phyloP scores from a whole-genome alignment of 148 eudicot species.

The Camellia sinensis region DNA sequence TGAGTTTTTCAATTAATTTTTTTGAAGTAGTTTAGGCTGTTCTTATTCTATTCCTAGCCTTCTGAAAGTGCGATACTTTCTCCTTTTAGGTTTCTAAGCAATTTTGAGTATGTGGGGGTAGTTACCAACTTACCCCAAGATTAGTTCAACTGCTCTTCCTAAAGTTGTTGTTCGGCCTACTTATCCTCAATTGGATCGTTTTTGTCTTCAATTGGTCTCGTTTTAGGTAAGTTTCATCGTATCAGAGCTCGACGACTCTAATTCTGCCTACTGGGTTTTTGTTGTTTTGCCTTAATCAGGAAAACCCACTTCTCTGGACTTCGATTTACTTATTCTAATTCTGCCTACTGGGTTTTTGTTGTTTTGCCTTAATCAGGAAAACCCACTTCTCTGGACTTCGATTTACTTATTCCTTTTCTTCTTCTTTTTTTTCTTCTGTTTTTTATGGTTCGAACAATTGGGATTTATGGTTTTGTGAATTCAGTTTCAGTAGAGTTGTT shows the following conservation, averaged over 20 bases:
- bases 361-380: slow-evolving; percentile 4
- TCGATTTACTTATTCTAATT: slow-evolving; percentile 11
- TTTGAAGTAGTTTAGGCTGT: neutral
- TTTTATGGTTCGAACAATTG: neutral
- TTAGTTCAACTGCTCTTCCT: slow-evolving; percentile 27
- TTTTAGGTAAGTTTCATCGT: slow-evolving; percentile 20
- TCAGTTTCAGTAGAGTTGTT: neutral
- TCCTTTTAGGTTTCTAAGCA: slow-evolving; percentile 6
- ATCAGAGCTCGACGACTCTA: slow-evolving; percentile 13
- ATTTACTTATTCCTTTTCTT: slow-evolving; percentile 2
- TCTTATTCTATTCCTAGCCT: neutral
- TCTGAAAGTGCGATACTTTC: neutral
- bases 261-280: slow-evolving; percentile 12
- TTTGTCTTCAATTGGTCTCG: slow-evolving; percentile 4
- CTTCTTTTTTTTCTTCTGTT: neutral
- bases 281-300: slow-evolving; percentile 6
- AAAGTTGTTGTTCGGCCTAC: slow-evolving; percentile 16
- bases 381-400: slow-evolving; percentile 7
- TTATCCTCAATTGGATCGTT: slow-evolving; percentile 7
- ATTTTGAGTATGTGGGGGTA: slow-evolving; percentile 7
- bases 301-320: slow-evolving; percentile 6
- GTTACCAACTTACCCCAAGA: slow-evolving; percentile 14
- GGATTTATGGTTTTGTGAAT: neutral
- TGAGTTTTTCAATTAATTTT: neutral
- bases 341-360: slow-evolving; percentile 10